A percentile compares a stretch with the other conserved stretches of the same genome.
Evolutionary conservation across 2,329 filamentous ascomycete species (phyloP).

Genomic region (Ophiostoma quercus): DNA sequence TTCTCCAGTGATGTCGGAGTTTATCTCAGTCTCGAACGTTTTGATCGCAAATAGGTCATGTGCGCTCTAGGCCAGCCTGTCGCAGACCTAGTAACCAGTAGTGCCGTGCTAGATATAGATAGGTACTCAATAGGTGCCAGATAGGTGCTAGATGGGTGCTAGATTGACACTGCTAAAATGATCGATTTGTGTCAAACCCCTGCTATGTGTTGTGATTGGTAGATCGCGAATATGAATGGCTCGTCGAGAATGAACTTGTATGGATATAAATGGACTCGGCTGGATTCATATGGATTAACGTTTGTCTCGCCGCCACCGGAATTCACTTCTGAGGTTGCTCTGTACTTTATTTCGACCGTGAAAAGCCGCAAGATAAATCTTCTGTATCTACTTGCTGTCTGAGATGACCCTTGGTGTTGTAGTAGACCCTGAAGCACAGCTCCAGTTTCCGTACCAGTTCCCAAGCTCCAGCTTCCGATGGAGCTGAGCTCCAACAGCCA

Average conservation of each 20-base stretch:
- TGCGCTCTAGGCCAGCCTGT: constrained; percentile 5
- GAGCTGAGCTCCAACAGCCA: background rate
- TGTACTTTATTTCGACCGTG: background rate
- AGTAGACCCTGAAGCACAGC: background rate
- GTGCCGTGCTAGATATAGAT: background rate
- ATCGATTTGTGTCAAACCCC: background rate
- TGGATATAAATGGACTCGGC: background rate
- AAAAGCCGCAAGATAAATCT: background rate
- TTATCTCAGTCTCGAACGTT: background rate
- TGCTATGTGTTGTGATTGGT: background rate
- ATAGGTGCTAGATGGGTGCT: background rate
- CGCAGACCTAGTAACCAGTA: constrained; percentile 2
- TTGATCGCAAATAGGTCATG: background rate
- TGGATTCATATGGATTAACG: background rate
- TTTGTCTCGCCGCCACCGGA: background rate
- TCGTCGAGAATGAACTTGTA: background rate
- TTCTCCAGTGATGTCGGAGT: constrained; percentile 1
- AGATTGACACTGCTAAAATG: background rate
- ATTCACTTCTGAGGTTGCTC: too few relatives aligned
- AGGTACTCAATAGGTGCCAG: background rate
- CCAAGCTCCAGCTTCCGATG: background rate
- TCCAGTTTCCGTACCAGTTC: background rate
- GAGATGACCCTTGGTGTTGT: background rate
- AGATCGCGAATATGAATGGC: background rate
- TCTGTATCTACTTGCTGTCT: background rate